These are phyloP conservation scores for Phytopythium helicoides DNA, from an alignment of 352 stramenopile genomes.

Conservation along the genomic window DNA sequence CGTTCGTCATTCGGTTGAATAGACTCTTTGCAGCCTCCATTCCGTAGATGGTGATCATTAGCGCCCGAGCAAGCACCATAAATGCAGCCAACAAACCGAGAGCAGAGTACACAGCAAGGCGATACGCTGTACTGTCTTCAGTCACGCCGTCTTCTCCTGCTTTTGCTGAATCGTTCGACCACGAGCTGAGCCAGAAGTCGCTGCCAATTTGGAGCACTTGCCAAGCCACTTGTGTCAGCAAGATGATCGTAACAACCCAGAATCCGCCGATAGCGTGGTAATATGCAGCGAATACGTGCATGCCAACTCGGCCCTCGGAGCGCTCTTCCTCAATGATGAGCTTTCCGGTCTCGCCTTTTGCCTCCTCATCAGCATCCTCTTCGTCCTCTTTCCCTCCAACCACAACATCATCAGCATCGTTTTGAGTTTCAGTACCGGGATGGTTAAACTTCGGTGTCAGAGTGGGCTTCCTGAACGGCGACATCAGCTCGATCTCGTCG, in stretches of 20 bases:
- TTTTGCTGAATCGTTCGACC: conserved; percentile 65
- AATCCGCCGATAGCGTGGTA: conserved; percentile 42
- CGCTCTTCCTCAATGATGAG: conserved; percentile 30
- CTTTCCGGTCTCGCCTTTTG: too few species aligned
- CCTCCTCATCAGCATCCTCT: too few species aligned
- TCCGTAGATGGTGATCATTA: conserved; percentile 38
- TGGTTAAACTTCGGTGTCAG: too few species aligned
- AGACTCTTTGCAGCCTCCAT: conserved; percentile 51
- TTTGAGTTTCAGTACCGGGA: too few species aligned
- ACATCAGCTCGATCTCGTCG: conserved; percentile 20
- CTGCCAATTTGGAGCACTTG: conserved; percentile 78
- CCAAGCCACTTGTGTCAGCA: conserved; percentile 62
- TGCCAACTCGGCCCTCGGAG: conserved; percentile 21
- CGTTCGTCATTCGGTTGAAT: conserved; percentile 85
- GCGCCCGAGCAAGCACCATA: conserved; percentile 41
- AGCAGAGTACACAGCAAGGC: conserved; percentile 37
- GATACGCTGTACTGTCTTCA: conserved; percentile 38
- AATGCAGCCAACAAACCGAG: conserved; percentile 35
- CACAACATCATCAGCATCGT: conserved; percentile 7
- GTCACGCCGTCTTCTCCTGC: conserved; percentile 14
- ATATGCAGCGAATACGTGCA: conserved; percentile 37
- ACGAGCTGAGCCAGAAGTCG: conserved; percentile 88
- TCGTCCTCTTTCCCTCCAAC: conserved; percentile 18
- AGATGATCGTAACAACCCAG: conserved; percentile 23
- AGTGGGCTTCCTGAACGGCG: conserved; percentile 7